phyloP scores from a whole-genome alignment of 2,329 filamentous ascomycete species.

The Venturia pyrina region DNA sequence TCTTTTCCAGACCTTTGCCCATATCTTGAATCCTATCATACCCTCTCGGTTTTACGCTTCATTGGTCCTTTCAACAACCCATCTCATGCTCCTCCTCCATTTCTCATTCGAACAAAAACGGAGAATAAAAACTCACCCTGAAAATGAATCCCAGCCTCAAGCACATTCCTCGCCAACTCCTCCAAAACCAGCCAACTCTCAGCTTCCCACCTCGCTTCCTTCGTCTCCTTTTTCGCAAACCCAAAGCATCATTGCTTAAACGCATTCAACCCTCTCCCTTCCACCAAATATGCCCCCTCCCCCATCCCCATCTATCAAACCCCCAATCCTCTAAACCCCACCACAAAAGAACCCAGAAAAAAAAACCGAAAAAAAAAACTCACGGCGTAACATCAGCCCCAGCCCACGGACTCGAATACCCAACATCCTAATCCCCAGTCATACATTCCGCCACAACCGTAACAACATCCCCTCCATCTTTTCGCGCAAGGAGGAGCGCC shows the following conservation, averaged over 20 bases:
- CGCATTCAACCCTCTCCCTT: no score
- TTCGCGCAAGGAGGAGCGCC: not conserved
- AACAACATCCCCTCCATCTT: slow-evolving; percentile 17
- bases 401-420: slow-evolving; percentile 34
- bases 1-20: not conserved
- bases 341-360: no score
- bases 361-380: not conserved
- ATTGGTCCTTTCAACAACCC: not conserved
- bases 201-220: slow-evolving; percentile 30
- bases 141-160: slow-evolving; percentile 73
- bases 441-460: slow-evolving; percentile 34
- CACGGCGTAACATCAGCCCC: not conserved
- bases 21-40: not conserved
- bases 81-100: not conserved
- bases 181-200: slow-evolving; percentile 35
- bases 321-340: no score
- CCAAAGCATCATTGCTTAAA: not conserved
- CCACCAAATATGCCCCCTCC: no score
- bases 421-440: slow-evolving; percentile 30
- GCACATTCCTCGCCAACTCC: slow-evolving; percentile 45
- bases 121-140: slow-evolving; percentile 33
- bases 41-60: not conserved
- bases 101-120: not conserved
- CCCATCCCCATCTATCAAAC: not conserved
- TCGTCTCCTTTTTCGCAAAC: slow-evolving; percentile 20